These are phyloP conservation scores for Fraxinus anomala DNA, from an alignment of 257 asterid species.

Conservation along the genomic window DNA sequence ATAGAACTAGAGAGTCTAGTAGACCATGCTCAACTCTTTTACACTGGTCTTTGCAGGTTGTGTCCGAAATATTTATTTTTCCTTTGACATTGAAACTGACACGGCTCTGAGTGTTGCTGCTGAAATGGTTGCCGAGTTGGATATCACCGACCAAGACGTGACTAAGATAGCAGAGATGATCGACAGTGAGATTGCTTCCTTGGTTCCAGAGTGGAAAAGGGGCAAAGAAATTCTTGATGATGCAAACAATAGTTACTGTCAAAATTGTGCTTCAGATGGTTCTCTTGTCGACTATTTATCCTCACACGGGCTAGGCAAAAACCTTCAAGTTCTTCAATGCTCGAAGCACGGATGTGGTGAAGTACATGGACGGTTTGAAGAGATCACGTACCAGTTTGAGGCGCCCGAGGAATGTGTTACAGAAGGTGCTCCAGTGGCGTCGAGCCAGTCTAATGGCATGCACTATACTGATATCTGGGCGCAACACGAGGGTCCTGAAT, in stretches of 20 bases:
- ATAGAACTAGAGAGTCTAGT: background rate
- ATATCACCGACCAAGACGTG: slow-evolving; percentile 80
- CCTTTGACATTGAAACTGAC: slow-evolving; percentile 71
- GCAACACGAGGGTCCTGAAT: slow-evolving; percentile 41
- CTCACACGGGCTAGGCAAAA: slow-evolving; percentile 39
- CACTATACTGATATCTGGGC: slow-evolving; percentile 42
- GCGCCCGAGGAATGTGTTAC: slow-evolving; percentile 48
- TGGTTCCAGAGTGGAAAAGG: slow-evolving; percentile 79
- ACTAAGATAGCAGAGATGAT: slow-evolving; percentile 79
- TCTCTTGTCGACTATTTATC: slow-evolving; percentile 32
- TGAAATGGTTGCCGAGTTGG: slow-evolving; percentile 90
- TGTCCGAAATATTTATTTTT: slow-evolving; percentile 79
- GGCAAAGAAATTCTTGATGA: slow-evolving; percentile 44
- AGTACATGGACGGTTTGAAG: slow-evolving; percentile 88
- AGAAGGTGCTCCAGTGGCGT: slow-evolving; percentile 39
- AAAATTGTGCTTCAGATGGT: slow-evolving; percentile 48
- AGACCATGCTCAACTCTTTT: background rate
- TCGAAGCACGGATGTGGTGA: slow-evolving; percentile 57
- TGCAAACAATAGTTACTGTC: slow-evolving; percentile 35
- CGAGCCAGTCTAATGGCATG: slow-evolving; percentile 37
- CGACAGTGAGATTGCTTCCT: slow-evolving; percentile 63
- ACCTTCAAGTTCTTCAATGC: slow-evolving; percentile 45
- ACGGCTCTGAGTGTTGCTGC: slow-evolving; percentile 75
- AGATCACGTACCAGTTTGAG: slow-evolving; percentile 66
- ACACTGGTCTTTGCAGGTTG: slow-evolving; percentile 52